Base-by-base conservation (phyloP, 108 stramenopile genomes). In the Cylindrotheca closterium region DNA sequence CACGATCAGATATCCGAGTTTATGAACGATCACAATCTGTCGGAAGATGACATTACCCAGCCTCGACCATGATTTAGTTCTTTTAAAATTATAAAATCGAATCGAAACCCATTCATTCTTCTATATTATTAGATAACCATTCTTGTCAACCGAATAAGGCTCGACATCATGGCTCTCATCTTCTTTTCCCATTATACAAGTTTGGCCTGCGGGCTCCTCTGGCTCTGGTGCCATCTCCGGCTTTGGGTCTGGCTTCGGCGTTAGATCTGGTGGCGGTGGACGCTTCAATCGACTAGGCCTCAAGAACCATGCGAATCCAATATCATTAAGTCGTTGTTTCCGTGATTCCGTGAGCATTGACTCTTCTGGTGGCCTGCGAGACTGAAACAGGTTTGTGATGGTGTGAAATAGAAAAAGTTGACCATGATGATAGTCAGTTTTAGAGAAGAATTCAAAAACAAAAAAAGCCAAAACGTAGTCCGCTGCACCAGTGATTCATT, bases 1-100 rank as follows among this genome's bases (percentile, higher is more conserved):
- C 84, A 85, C 58, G 68, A 85, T 71, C 84, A 85, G 70, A 79
- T 85, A 15, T 26, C 29, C 17, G 71, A 45, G 2, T 80, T 80
- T 58, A 24, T 79, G 29, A 48, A 53, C 0, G 71, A 78, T 33
- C 77, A 73, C 52, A 21, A 64, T 1, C 63, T 78, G 3, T 30
- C 46, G 19, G 47, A 58, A 3, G 37, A 58, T 1, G 71, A 78
- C 32, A 51, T 78, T 47, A 53, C 42, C 2, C 77, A 78, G 48
- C 77, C 77, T 19, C 60, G 77, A 58, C 77, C 77, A 1, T 72
- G 57, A 54, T 54, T 46, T 3, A 42, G 22, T 47, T 48, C n/a
- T n/a, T n/a, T n/a, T n/a, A n/a, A n/a, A n/a, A n/a, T n/a, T n/a
- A n/a, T n/a, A n/a, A n/a, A n/a, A n/a, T n/a, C n/a, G n/a, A n/a